These are phyloP conservation scores for Monascus ruber DNA, from an alignment of 2,329 filamentous ascomycete genomes.

Conservation along the genomic window DNA sequence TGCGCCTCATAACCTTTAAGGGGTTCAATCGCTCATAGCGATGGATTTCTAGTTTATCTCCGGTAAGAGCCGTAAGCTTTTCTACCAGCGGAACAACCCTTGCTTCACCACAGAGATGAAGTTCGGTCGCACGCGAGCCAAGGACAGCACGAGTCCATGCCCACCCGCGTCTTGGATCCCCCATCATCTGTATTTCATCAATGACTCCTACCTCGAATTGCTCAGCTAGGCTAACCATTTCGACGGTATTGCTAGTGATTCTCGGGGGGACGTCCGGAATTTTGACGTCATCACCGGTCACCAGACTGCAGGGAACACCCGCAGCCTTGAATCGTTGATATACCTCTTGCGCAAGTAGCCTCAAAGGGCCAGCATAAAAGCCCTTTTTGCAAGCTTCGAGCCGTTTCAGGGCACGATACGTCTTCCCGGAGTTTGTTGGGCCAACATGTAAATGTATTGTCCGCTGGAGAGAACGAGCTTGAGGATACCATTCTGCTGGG, in stretches of 20 bases:
- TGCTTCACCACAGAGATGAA: conserved; percentile 88
- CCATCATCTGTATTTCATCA: conserved; percentile 98
- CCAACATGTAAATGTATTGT: conserved; percentile 88
- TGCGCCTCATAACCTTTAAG: conserved; percentile 52
- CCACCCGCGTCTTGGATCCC: conserved; percentile 67
- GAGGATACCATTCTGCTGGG: conserved; percentile 85
- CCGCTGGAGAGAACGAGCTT: conserved; percentile 65
- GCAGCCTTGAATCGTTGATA: conserved; percentile 74
- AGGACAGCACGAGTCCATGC: conserved; percentile 89
- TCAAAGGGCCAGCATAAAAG: conserved; percentile 81
- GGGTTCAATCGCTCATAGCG: conserved; percentile 74
- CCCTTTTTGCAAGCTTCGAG: conserved; percentile 65
- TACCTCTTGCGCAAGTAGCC: conserved; percentile 87
- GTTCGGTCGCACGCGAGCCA: conserved; percentile 73
- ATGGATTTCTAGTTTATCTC: conserved; percentile 73
- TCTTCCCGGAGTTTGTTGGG: conserved; percentile 96
- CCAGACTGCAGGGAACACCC: conserved; percentile 62
- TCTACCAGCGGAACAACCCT: conserved; percentile 68
- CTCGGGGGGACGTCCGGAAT: conserved; percentile 46
- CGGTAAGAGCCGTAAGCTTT: conserved; percentile 63
- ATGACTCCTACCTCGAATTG: conserved; percentile 82
- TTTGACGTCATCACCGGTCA: conserved; percentile 85
- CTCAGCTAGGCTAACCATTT: conserved; percentile 59
- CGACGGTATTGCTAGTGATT: conserved; percentile 82
- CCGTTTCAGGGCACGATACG: conserved; percentile 80